Evolutionary conservation across 148 eudicot species (phyloP).

Genomic region (Vaccinium darrowii): DNA sequence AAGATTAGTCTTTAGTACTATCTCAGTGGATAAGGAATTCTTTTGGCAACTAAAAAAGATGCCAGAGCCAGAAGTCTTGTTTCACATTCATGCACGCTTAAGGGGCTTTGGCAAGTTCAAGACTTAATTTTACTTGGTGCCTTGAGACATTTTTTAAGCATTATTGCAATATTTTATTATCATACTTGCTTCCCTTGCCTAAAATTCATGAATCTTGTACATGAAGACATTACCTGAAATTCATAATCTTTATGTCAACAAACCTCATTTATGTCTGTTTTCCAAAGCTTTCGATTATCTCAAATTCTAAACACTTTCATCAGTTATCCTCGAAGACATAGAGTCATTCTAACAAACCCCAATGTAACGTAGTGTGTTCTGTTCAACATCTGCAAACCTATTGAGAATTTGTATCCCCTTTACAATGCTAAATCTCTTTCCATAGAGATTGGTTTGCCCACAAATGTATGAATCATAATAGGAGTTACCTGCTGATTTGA

Average conservation of each 20-base stretch:
- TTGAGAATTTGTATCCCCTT: not conserved
- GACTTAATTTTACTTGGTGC: not conserved
- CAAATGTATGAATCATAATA: not conserved
- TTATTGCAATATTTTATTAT: not conserved
- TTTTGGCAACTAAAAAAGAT: not conserved
- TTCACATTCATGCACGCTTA: not conserved
- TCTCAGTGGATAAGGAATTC: not conserved
- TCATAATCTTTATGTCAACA: not conserved
- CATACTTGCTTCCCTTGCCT: not conserved
- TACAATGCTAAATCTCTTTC: not conserved
- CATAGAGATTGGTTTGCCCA: not conserved
- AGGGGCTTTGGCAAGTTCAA: slow-evolving; percentile 1
- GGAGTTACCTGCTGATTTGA: slow-evolving; percentile 87
- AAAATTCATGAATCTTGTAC: not conserved
- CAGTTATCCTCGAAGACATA: not conserved
- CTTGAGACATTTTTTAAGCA: not conserved
- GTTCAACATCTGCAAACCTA: not conserved
- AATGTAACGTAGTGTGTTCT: not conserved
- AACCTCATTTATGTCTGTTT: not conserved
- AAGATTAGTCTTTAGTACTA: not conserved
- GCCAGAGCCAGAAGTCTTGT: not conserved
- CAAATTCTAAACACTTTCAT: not conserved
- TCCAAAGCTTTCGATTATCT: not conserved
- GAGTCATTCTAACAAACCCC: slow-evolving; percentile 7
- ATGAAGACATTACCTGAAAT: not conserved